Conservation (phyloP, 306 rosid species). For the Inga laurina region DNA sequence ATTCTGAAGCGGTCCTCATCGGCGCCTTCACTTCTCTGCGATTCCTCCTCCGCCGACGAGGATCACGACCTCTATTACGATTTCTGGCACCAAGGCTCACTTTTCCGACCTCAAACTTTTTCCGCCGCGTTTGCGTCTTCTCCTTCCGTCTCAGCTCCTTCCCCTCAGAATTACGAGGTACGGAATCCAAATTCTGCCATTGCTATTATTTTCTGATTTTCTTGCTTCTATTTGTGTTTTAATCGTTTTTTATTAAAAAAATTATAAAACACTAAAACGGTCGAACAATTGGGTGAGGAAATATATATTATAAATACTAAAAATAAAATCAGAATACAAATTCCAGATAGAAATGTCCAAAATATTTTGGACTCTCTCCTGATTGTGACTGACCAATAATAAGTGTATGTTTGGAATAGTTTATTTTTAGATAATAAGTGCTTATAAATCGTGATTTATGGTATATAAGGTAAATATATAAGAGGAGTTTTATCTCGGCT, state of each 20-base stretch:
- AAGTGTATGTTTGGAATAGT: too few relatives aligned
- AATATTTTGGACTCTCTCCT: not conserved
- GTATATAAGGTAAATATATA: too few relatives aligned
- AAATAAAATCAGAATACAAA: not conserved
- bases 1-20: slow-evolving; percentile 63
- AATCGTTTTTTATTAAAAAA: not conserved
- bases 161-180: slow-evolving; percentile 37
- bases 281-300: not conserved
- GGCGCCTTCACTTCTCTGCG: slow-evolving; percentile 50
- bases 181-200: not conserved
- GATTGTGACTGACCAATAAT: not conserved
- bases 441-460: too few relatives aligned
- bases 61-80: slow-evolving; percentile 24
- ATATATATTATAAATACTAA: not conserved
- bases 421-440: too few relatives aligned
- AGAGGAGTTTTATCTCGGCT: too few relatives aligned
- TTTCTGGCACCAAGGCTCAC: slow-evolving; percentile 6
- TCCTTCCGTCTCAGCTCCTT: slow-evolving; percentile 50
- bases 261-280: too few relatives aligned
- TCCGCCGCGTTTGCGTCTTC: slow-evolving; percentile 52
- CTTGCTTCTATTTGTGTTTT: not conserved
- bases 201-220: not conserved
- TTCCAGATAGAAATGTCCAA: not conserved
- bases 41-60: not conserved
- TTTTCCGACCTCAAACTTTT: slow-evolving; percentile 52